Percentiles rank a stretch among this genome's conserved stretches.
Conservation (phyloP, 164 flowering plant genomes). For the Kalanchoe fedtschenkoi region DNA sequence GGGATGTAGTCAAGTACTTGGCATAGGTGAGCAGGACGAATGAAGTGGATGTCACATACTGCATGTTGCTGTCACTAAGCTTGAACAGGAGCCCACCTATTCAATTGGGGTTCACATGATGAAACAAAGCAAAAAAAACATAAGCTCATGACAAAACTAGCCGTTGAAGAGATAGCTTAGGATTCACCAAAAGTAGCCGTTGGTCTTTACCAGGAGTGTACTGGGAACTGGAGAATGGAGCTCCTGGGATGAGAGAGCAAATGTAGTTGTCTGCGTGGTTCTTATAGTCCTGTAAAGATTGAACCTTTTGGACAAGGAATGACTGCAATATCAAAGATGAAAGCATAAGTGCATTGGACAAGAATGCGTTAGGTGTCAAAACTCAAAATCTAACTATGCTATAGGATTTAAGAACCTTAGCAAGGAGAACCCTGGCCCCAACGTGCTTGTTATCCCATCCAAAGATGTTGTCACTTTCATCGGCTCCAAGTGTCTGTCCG, state of each 20-base stretch:
- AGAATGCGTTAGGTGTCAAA: background rate
- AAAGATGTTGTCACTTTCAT: constrained; percentile 62
- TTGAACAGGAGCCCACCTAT: constrained; percentile 67
- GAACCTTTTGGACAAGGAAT: constrained; percentile 62
- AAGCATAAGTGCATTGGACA: background rate
- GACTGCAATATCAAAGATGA: constrained; percentile 33
- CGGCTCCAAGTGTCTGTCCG: constrained; percentile 78
- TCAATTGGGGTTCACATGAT: background rate
- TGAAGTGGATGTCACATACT: constrained; percentile 73
- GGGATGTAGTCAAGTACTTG: constrained; percentile 59
- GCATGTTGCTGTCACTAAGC: constrained; percentile 73
- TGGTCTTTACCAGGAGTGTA: constrained; percentile 58
- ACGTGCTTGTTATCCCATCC: constrained; percentile 98
- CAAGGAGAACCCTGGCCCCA: constrained; percentile 80
- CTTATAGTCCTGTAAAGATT: constrained; percentile 71
- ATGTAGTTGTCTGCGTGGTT: constrained; percentile 77
- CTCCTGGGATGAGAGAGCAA: constrained; percentile 67
- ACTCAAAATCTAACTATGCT: background rate
- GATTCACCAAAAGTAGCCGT: background rate
- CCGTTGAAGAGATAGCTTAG: background rate
- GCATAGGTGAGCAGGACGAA: constrained; percentile 68
- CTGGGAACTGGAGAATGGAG: constrained; percentile 27
- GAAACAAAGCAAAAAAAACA: constrained; percentile 6
- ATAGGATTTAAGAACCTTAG: constrained; percentile 39
- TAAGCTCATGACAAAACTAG: constrained; percentile 21